Percentiles rank a stretch among this genome's conserved stretches.
Evolutionary conservation across 2,329 filamentous ascomycete genomes (phyloP).

Genomic region (Aspergillus terreus): DNA sequence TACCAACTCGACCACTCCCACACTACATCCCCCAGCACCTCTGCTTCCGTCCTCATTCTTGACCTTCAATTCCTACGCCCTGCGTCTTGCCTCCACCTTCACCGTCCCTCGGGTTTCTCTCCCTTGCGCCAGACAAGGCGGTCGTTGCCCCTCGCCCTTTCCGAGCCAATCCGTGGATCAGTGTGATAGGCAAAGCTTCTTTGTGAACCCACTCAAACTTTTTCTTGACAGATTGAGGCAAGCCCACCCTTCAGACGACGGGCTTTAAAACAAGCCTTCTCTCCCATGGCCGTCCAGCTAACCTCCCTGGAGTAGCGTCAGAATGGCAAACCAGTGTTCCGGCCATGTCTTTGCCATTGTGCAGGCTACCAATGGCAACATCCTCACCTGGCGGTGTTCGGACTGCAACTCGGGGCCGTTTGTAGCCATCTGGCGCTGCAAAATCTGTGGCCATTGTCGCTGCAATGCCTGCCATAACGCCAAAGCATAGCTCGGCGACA

Average conservation of each 20-base stretch:
- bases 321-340: slow-evolving; percentile 39
- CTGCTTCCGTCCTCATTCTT: background rate
- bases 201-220: background rate
- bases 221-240: slow-evolving; percentile 1
- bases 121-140: slow-evolving; percentile 6
- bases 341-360: slow-evolving; percentile 38
- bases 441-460: slow-evolving; percentile 39
- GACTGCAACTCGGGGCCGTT: slow-evolving; percentile 41
- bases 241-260: background rate
- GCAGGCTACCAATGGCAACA: slow-evolving; percentile 40
- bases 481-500: slow-evolving; percentile 26
- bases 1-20: background rate
- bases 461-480: slow-evolving; percentile 39
- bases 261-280: background rate
- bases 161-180: slow-evolving; percentile 3
- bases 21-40: background rate
- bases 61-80: background rate
- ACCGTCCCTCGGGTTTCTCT: slow-evolving; percentile 5
- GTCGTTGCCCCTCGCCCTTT: background rate
- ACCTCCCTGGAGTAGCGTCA: slow-evolving; percentile 8
- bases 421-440: slow-evolving; percentile 42
- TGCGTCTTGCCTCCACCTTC: background rate
- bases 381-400: slow-evolving; percentile 42
- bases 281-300: background rate
- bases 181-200: slow-evolving; percentile 3